Percentiles rank a stretch among this genome's conserved stretches.
These are phyloP conservation scores for Yamadazyma tumulicola DNA, from an alignment of 805 yeast species.

Conservation along the genomic window DNA sequence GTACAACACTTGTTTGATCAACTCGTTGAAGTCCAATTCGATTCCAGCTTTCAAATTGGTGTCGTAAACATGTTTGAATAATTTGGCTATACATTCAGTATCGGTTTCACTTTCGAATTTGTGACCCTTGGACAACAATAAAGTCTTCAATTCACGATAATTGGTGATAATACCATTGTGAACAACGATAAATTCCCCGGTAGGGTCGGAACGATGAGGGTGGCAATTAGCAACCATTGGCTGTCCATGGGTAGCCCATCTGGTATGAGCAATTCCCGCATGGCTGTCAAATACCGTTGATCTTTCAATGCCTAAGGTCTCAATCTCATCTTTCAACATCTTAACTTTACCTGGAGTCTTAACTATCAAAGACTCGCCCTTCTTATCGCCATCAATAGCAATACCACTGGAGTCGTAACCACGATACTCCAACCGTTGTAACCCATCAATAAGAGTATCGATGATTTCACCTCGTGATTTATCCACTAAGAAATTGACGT, in stretches of 20 bases:
- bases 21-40: conserved; percentile 82
- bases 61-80: conserved; percentile 88
- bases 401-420: conserved; percentile 98
- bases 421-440: conserved; percentile 86
- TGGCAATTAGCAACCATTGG: conserved; percentile 87
- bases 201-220: conserved; percentile 87
- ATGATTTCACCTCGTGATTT: conserved; percentile 89
- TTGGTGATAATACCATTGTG: conserved; percentile 99
- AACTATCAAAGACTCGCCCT: conserved; percentile 66
- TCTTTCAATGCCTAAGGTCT: conserved; percentile 48
- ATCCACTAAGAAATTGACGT: conserved; percentile 91
- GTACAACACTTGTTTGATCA: conserved; percentile 86
- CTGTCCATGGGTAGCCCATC: conserved; percentile 99
- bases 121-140: conserved; percentile 76
- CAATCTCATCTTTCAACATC: conserved; percentile 67
- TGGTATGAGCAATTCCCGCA: conserved; percentile 96
- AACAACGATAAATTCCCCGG: conserved; percentile 83
- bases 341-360: conserved; percentile 91
- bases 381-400: conserved; percentile 86
- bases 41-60: conserved; percentile 67
- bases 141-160: conserved; percentile 83
- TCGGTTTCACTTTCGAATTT: conserved; percentile 90
- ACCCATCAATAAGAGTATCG: conserved; percentile 83
- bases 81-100: conserved; percentile 95
- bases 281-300: conserved; percentile 72